phyloP scores from a whole-genome alignment of 495 filamentous ascomycete species.

The Barbatosphaeria neglecta region DNA sequence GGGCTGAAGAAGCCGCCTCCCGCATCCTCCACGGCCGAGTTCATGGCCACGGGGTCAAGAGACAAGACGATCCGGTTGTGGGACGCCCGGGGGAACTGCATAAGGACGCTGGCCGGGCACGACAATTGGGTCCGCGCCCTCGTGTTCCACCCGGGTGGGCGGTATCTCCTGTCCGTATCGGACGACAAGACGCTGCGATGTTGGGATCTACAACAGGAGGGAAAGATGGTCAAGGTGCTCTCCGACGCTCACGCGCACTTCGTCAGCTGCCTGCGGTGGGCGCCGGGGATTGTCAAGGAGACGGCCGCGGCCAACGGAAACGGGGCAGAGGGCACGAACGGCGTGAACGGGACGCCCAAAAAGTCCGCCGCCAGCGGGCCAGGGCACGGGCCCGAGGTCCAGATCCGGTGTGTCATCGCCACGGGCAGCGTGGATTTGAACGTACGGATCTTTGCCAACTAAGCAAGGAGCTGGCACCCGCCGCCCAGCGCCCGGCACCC shows the following conservation, averaged over 20 bases:
- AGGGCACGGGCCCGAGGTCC: constrained; percentile 20
- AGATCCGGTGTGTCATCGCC: constrained; percentile 50
- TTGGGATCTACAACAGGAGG: constrained; percentile 91
- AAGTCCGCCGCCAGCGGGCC: constrained; percentile 22
- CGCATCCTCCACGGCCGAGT: constrained; percentile 65
- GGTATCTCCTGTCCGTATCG: constrained; percentile 73
- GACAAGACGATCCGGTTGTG: constrained; percentile 90
- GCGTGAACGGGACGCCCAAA: constrained; percentile 32
- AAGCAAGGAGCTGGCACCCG: constrained; percentile 2
- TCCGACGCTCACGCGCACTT: constrained; percentile 77
- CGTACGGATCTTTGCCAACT: constrained; percentile 49
- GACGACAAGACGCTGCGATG: constrained; percentile 92
- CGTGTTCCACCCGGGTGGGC: constrained; percentile 88
- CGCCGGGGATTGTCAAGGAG: constrained; percentile 62
- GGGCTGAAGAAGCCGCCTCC: constrained; percentile 75
- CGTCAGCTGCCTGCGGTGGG: constrained; percentile 81
- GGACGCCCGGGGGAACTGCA: constrained; percentile 73
- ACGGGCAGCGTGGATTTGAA: constrained; percentile 53
- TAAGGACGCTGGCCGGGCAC: constrained; percentile 82
- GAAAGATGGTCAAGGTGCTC: constrained; percentile 75
- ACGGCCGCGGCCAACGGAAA: constrained; percentile 34
- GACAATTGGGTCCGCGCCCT: constrained; percentile 92
- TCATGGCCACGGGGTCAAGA: constrained; percentile 78
- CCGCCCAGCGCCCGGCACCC: too few species aligned
- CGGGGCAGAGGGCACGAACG: constrained; percentile 33